Evolutionary conservation across 108 stramenopile species (phyloP), one percentile per base, ranked within the genome.

Genomic region (Skeletonema grethae): DNA sequence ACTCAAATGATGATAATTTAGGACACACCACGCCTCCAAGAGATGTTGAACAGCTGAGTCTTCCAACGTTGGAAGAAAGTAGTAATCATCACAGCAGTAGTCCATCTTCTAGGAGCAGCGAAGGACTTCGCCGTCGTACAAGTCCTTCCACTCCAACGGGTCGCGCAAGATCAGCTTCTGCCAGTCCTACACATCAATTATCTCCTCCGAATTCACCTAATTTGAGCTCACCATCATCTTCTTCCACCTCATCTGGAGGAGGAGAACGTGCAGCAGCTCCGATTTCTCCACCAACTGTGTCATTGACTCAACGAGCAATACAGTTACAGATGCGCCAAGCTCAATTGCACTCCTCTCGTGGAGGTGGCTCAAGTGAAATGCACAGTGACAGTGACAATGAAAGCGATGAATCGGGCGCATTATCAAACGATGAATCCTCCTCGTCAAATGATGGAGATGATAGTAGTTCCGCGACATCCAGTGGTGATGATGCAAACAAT

Each of bases 301-400:
- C 73, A 9, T 64, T 73, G 36, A 43, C 55, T 36, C 72, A 73
- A 45, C 63, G 72, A 3, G 72, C 72, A 16, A 73, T 73, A 39
- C 63, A 73, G 28, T 38, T 73, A 55, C 72, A 73, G 43, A 29
- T 64, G 50, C 72, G 72, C n/a, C 72, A 73, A 31, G 63, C 50
- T 22, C 63, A 56, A 64, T 24, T 73, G 20, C 35, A 57, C 38
- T 73, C 72, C 25, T 28, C 25, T 28, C 25, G 25, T 28, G 25
- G 25, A 7, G 46, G 61, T 20, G 41, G 55, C 57, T n/a, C 68
- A 20, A 60, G 57, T 31, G 43, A 41, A 65, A 58, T 29, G 0
- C 25, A 65, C 20, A 70, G 1, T 20, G 58, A 34, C 28, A 62
- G 63, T 70, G 61, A 60, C 38, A 31, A 20, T 22, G 50, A 53